Evolutionary conservation across 768 basidiomycete species (phyloP).

Genomic region (Suillus clintonianus): DNA sequence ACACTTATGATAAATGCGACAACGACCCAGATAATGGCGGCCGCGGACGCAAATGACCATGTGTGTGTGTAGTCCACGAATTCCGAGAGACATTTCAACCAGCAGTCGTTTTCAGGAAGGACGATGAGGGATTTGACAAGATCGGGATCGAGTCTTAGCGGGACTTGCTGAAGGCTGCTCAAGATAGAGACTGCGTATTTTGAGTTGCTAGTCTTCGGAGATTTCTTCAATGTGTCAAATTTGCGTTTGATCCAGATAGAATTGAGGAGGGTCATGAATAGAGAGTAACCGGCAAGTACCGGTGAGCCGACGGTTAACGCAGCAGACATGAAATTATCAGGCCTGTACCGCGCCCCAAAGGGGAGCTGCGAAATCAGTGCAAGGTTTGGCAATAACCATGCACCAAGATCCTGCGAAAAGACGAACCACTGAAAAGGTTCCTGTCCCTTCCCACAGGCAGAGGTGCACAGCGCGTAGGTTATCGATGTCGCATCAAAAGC

Average conservation of each 20-base stretch:
- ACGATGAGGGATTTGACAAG: slow-evolving; percentile 37
- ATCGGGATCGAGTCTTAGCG: slow-evolving; percentile 27
- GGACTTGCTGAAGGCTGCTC: slow-evolving; percentile 39
- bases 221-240: slow-evolving; percentile 24
- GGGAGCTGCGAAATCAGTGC: slow-evolving; percentile 52
- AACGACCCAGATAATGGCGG: slow-evolving; percentile 38
- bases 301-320: slow-evolving; percentile 48
- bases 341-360: slow-evolving; percentile 40
- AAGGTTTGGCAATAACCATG: slow-evolving; percentile 52
- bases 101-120: slow-evolving; percentile 37
- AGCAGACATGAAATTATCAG: slow-evolving; percentile 44
- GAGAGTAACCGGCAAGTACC: slow-evolving; percentile 45
- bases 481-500: not conserved
- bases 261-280: slow-evolving; percentile 44
- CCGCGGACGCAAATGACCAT: slow-evolving; percentile 35
- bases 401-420: slow-evolving; percentile 37
- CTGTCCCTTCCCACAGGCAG: not conserved
- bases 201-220: slow-evolving; percentile 25
- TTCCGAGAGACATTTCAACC: slow-evolving; percentile 34
- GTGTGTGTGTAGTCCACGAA: slow-evolving; percentile 32
- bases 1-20: slow-evolving; percentile 32
- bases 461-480: not conserved
- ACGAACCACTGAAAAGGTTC: slow-evolving; percentile 13
- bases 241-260: slow-evolving; percentile 40
- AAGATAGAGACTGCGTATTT: slow-evolving; percentile 28